Evolutionary conservation across 140 eudicot genomes (phyloP).

Genomic region (Senecio squalidus): DNA sequence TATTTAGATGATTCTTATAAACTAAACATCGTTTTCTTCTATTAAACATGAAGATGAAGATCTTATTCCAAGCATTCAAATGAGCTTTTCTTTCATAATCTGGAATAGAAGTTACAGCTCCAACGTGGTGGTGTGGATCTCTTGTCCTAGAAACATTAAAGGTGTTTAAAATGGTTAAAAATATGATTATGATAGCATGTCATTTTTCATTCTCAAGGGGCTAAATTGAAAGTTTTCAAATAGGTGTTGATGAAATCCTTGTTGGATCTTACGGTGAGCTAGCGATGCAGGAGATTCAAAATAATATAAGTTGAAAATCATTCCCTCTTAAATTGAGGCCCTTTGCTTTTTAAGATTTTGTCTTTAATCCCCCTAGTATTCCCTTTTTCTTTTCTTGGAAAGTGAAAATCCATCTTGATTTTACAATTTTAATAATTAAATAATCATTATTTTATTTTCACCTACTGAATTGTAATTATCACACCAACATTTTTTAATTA

Average conservation of each 20-base stretch:
- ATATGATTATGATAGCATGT: not conserved
- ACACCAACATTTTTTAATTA: not conserved
- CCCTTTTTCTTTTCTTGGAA: constrained; percentile 25
- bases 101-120: no score
- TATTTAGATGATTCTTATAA: no score
- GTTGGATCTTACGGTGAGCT: constrained; percentile 30
- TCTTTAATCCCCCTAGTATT: constrained; percentile 27
- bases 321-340: constrained; percentile 25
- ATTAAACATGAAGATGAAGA: no score
- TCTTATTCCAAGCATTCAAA: no score
- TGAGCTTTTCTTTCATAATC: no score
- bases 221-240: constrained; percentile 1
- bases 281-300: constrained; percentile 10
- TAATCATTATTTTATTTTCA: constrained; percentile 13
- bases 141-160: no score
- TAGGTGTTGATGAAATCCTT: constrained; percentile 25
- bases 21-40: no score
- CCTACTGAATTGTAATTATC: constrained; percentile 10
- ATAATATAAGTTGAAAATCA: constrained; percentile 16
- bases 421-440: constrained; percentile 17
- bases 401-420: constrained; percentile 31
- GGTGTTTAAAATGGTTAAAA: not conserved
- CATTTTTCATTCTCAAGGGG: not conserved
- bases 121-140: no score
- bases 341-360: constrained; percentile 25